These are phyloP conservation scores for Cardamine resedifolia DNA, from an alignment of 345 rosid genomes.

Conservation along the genomic window DNA sequence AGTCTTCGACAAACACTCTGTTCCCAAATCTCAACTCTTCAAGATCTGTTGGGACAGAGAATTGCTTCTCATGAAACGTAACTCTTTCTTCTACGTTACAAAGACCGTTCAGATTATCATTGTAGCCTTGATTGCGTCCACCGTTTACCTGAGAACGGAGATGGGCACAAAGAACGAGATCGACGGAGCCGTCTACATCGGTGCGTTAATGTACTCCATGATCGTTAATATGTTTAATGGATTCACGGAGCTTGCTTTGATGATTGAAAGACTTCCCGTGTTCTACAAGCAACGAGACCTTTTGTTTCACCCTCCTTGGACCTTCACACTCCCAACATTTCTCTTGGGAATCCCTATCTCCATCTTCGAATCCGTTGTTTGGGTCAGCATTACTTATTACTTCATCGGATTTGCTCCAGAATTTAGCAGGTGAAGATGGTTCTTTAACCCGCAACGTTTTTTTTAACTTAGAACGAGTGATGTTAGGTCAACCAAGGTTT, in stretches of 20 bases:
- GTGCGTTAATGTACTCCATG: slow-evolving; percentile 52
- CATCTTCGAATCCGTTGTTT: slow-evolving; percentile 64
- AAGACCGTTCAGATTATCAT: slow-evolving; percentile 71
- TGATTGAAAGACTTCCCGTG: slow-evolving; percentile 75
- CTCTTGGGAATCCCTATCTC: slow-evolving; percentile 68
- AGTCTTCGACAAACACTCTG: slow-evolving; percentile 53
- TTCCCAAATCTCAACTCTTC: slow-evolving; percentile 62
- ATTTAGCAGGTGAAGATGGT: slow-evolving; percentile 52
- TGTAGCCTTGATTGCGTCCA: slow-evolving; percentile 53
- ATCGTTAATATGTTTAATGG: slow-evolving; percentile 89
- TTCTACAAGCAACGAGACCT: slow-evolving; percentile 94
- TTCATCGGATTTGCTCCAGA: slow-evolving; percentile 77
- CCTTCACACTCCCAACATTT: slow-evolving; percentile 70
- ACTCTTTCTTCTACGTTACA: slow-evolving; percentile 63
- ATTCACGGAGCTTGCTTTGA: slow-evolving; percentile 71
- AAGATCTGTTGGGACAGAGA: slow-evolving; percentile 81
- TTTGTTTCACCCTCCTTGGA: slow-evolving; percentile 80
- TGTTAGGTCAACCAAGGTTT: not conserved
- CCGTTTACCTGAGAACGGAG: slow-evolving; percentile 59
- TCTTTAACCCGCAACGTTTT: not conserved
- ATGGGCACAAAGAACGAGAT: slow-evolving; percentile 54
- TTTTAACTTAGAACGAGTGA: not conserved
- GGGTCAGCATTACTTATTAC: slow-evolving; percentile 64
- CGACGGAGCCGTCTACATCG: slow-evolving; percentile 52
- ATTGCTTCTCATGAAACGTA: slow-evolving; percentile 66